Conservation (phyloP, 2,329 filamentous ascomycete species). For the Phyllosticta paracitricarpa region DNA sequence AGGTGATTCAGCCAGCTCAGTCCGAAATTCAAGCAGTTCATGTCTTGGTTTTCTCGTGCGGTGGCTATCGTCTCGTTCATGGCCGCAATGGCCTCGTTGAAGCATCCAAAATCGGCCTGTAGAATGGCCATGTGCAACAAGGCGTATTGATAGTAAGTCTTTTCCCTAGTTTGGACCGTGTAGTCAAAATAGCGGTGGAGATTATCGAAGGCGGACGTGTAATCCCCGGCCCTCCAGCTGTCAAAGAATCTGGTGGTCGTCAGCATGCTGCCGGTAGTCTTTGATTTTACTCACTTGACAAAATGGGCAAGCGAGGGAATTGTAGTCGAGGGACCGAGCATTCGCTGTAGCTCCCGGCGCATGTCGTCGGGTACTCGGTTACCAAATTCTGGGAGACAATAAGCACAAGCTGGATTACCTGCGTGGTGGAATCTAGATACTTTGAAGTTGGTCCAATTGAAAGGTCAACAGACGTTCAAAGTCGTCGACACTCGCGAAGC, state of each 20-base stretch:
- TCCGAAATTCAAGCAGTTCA: conserved; percentile 86
- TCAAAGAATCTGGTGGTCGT: conserved; percentile 61
- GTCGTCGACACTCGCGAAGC: conserved; percentile 62
- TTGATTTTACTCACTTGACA: conserved; percentile 43
- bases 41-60: conserved; percentile 88
- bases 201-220: conserved; percentile 78
- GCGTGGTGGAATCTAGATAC: conserved; percentile 33
- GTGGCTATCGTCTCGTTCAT: conserved; percentile 94
- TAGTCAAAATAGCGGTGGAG: conserved; percentile 96
- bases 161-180: conserved; percentile 75
- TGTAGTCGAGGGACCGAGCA: conserved; percentile 57
- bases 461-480: conserved; percentile 75
- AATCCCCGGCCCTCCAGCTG: conserved; percentile 84
- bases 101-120: conserved; percentile 90
- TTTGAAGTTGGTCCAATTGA: conserved; percentile 80
- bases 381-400: conserved; percentile 50
- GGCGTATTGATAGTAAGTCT: conserved; percentile 87
- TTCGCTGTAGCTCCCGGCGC: conserved; percentile 56
- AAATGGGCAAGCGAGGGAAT: conserved; percentile 68
- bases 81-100: conserved; percentile 78
- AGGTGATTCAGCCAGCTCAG: conserved; percentile 96
- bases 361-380: conserved; percentile 67
- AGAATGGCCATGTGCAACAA: conserved; percentile 86
- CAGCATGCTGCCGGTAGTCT: background rate
- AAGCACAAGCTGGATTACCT: background rate